These are phyloP conservation scores for Mycosarcoma maydis DNA, from an alignment of 1,284 basidiomycete species.

Conservation along the genomic window DNA sequence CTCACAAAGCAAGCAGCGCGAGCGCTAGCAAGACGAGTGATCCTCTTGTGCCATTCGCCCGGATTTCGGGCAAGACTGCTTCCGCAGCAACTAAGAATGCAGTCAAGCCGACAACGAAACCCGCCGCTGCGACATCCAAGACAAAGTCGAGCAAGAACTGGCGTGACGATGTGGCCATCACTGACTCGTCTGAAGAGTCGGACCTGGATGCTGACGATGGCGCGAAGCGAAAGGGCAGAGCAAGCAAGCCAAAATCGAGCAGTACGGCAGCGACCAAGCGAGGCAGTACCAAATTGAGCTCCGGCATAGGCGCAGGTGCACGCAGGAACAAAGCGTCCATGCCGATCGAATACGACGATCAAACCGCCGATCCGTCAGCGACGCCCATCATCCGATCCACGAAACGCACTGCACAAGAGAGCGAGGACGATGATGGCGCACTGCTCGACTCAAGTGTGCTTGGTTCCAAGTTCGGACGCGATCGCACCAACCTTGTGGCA, in stretches of 20 bases:
- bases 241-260: slow-evolving; percentile 7
- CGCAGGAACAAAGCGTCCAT: slow-evolving; percentile 15
- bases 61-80: slow-evolving; percentile 17
- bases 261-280: not conserved
- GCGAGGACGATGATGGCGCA: slow-evolving; percentile 16
- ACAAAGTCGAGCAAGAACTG: slow-evolving; percentile 36
- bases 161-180: slow-evolving; percentile 40
- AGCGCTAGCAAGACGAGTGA: slow-evolving; percentile 11
- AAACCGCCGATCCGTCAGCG: slow-evolving; percentile 40
- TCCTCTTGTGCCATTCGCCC: slow-evolving; percentile 39
- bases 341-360: slow-evolving; percentile 36
- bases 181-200: slow-evolving; percentile 34
- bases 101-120: slow-evolving; percentile 9
- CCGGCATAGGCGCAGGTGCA: not conserved
- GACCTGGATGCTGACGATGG: slow-evolving; percentile 23
- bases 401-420: slow-evolving; percentile 13
- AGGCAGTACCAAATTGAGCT: not conserved
- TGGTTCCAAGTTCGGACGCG: slow-evolving; percentile 28
- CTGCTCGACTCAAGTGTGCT: slow-evolving; percentile 21
- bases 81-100: slow-evolving; percentile 6
- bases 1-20: slow-evolving; percentile 7
- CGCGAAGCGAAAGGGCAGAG: slow-evolving; percentile 6
- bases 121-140: slow-evolving; percentile 2
- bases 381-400: slow-evolving; percentile 41
- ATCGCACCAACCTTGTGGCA: slow-evolving; percentile 26